A percentile compares a stretch with the other conserved stretches of the same genome.
Evolutionary conservation across 2,329 filamentous ascomycete species (phyloP).

Genomic region (Orbilia javanica): DNA sequence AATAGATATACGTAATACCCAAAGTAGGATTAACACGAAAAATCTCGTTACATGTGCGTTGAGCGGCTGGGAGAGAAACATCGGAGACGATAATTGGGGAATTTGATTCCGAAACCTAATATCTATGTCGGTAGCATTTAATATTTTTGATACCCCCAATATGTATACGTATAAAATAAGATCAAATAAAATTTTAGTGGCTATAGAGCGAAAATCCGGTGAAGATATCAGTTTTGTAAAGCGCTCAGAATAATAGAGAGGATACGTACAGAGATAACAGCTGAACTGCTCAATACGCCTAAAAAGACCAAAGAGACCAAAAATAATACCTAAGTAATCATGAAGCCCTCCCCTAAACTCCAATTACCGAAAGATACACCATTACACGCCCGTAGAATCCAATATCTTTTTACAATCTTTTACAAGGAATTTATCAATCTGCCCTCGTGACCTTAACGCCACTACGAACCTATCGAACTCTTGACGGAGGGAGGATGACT

Average conservation of each 20-base stretch:
- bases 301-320: not conserved
- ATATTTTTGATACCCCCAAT: not conserved
- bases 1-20: not conserved
- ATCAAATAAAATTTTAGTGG: no score
- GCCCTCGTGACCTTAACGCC: not conserved
- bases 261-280: not conserved
- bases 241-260: not conserved
- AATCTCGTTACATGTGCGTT: not conserved
- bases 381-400: not conserved
- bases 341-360: not conserved
- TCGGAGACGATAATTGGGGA: slow-evolving; percentile 33
- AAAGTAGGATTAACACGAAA: slow-evolving; percentile 9
- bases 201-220: no score
- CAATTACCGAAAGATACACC: not conserved
- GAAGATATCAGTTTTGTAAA: not conserved
- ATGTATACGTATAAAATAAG: not conserved
- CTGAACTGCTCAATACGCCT: not conserved
- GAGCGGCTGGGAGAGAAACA: slow-evolving; percentile 35
- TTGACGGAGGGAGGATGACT: not conserved
- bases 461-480: slow-evolving; percentile 25
- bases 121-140: not conserved
- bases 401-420: slow-evolving; percentile 14
- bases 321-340: not conserved
- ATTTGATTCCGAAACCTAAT: slow-evolving; percentile 14
- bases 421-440: not conserved